Evolutionary conservation across 192 early-diverging fungal species (phyloP), one percentile per base, ranked within the genome.

Genomic region (Rhizoclosmatium sp.): DNA sequence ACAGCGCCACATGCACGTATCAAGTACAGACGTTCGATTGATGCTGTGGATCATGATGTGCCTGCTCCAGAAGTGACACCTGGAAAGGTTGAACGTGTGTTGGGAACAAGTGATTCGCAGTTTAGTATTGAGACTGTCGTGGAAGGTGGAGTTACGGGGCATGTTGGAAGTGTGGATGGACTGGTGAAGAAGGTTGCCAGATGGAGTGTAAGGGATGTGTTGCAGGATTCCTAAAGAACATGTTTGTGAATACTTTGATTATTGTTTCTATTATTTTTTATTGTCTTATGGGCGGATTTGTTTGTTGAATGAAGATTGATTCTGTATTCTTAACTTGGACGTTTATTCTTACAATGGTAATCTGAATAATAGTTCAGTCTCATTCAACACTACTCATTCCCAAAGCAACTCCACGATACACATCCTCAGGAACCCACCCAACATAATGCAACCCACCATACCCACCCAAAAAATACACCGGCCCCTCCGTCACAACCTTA

Each of bases 11-110:
- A 82, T 49, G 69, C 69, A 47, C 56, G 75, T 4, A 69, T 58
- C 59, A 82, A 82, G 76, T 82, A 73, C 70, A 81, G 78, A 40
- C 31, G 78, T 21, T 39, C 71, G 60, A 47, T 74, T 56, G 70
- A 72, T 39, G 44, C 71, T 1, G 56, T 71, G 49, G 40, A 19
- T 16, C 54, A 62, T 9, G 65, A 67, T 2, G n/a, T 49, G 2
- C 40, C 40, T 16, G 67, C 40, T 2, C 31, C 31, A 31, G 31
- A 31, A 31, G 67, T 3, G 7, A 42, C 5, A 2, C 39, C 0
- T 12, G 59, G 46, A 42, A 41, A 68, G 66, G 66, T 68, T 0
- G 66, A 42, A 10, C 23, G 44, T 12, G 44, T 44, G 9, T 19
- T 23, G 19, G 47, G 66, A 14, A 59, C 3, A 47, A 54, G 10